Conservation (phyloP, 2,329 filamentous ascomycete species). For the Bipolaris oryzae region DNA sequence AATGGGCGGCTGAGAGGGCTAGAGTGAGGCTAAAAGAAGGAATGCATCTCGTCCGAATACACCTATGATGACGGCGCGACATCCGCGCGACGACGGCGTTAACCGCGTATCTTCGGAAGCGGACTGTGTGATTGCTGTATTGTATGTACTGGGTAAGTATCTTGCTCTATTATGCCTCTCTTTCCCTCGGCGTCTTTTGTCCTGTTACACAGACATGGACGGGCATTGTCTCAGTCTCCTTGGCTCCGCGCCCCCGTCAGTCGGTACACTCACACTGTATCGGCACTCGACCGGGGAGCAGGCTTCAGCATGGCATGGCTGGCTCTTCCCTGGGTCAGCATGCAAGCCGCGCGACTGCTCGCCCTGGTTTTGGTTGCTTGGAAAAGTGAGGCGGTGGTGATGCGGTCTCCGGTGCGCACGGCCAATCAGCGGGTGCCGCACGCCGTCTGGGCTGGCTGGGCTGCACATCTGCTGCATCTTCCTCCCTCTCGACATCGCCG, state of each 20-base stretch:
- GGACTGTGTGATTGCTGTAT: too few species aligned
- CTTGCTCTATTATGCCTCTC: too few species aligned
- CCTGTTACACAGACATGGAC: neutral
- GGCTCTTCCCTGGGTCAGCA: constrained; percentile 15
- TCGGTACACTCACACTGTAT: too few species aligned
- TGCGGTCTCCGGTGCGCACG: constrained; percentile 27
- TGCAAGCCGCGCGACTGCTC: constrained; percentile 20
- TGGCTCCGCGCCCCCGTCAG: too few species aligned
- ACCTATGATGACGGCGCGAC: neutral
- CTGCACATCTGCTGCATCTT: constrained; percentile 23
- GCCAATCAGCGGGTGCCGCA: constrained; percentile 32
- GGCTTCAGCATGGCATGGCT: constrained; percentile 10
- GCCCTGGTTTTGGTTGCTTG: constrained; percentile 30
- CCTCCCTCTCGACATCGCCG: constrained; percentile 23
- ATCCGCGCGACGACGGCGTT: neutral
- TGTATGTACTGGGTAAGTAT: too few species aligned
- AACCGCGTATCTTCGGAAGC: neutral
- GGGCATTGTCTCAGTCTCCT: neutral
- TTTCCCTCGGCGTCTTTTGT: neutral
- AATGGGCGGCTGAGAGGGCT: neutral
- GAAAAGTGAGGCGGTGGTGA: constrained; percentile 41
- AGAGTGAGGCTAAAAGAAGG: neutral
- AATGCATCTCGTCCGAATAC: neutral
- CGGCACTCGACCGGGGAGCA: neutral
- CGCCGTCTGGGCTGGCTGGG: constrained; percentile 24